These are phyloP conservation scores for Rhizopogon salebrosus DNA, from an alignment of 768 basidiomycete species.

Conservation along the genomic window DNA sequence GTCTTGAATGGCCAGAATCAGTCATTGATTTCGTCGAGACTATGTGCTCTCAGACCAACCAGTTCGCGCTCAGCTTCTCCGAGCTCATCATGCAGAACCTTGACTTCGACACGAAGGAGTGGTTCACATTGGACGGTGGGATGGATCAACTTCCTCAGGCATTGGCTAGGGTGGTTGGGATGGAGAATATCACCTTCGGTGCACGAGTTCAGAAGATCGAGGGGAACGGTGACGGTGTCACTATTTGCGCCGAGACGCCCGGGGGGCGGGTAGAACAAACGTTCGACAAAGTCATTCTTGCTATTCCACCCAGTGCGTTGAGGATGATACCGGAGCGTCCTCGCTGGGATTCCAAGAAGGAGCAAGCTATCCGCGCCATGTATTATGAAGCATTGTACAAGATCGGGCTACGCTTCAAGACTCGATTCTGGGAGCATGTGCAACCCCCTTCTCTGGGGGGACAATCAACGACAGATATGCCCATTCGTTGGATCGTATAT, in stretches of 20 bases:
- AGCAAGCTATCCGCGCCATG: constrained; percentile 18
- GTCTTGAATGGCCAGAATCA: constrained; percentile 9
- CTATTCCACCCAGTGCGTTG: constrained; percentile 18
- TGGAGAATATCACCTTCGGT: constrained; percentile 15
- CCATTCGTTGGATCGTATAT: constrained; percentile 33
- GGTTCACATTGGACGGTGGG: constrained; percentile 15
- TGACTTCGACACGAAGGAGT: constrained; percentile 16
- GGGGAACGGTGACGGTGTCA: constrained; percentile 7
- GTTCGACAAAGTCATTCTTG: constrained; percentile 16
- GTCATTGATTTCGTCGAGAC: constrained; percentile 20
- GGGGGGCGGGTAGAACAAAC: constrained; percentile 2
- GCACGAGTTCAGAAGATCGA: constrained; percentile 12
- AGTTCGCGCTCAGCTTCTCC: constrained; percentile 19
- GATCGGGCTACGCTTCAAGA: constrained; percentile 31
- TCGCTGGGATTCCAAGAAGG: constrained; percentile 12
- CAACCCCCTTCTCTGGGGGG: constrained; percentile 28
- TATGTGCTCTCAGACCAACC: constrained; percentile 18
- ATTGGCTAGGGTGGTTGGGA: constrained; percentile 14
- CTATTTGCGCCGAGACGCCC: background rate
- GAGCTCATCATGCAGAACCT: constrained; percentile 20
- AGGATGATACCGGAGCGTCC: constrained; percentile 19
- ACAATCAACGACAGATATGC: constrained; percentile 31
- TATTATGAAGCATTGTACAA: constrained; percentile 24
- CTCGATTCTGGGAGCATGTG: constrained; percentile 30
- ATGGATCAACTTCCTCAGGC: constrained; percentile 19